Evolutionary conservation across 306 rosid species (phyloP), one percentile per base, ranked within the genome.

Genomic region (Sindora glabra): DNA sequence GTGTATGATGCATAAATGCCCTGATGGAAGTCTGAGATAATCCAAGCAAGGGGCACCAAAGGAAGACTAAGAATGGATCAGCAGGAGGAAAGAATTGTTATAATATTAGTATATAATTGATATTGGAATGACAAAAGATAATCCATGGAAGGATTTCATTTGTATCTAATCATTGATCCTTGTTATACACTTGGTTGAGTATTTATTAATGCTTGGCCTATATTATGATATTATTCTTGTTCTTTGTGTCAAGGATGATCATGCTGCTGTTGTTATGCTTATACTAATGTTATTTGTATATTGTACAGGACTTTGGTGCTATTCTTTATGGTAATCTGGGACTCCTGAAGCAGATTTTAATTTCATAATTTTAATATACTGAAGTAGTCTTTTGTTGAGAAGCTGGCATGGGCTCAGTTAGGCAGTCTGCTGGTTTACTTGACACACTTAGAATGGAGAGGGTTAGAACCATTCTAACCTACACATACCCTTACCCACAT

Each of bases 401-500:
- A 17, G 37, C 44, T 59, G 50, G 30, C 40, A 83, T 79, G 94
- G 82, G 84, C 39, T 82, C 92, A 65, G 67, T 61, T 32, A 67
- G 60, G 74, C 81, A 71, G 22, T 80, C 95, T 26, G 34, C 61
- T 58, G 81, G 94, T 41, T 69, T 86, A 48, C 81, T 92, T 47
- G 96, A 92, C 41, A 76, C 89, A 11, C 68, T 89, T 18, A 92
- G 73, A 76, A 92, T 89, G 95, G 86, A 86, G 82, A 89, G 90
- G 81, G 94, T 92, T 74, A 79, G 99, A 57, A 92, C 90, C 26
- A 89, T 89, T 50, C 71, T 89, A 16, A 78, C 94, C 64, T 90
- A 74, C 52, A 80, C 89, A 21, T 92, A 86, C 53, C 99, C 96
- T 17, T 92, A 92, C 69, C 99, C 97, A 40, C 97, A 92, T 0